Percentiles rank a stretch among this genome's conserved stretches.
phyloP scores from a whole-genome alignment of 73 alveolate genomes.

The Tetrahymena thermophila region DNA sequence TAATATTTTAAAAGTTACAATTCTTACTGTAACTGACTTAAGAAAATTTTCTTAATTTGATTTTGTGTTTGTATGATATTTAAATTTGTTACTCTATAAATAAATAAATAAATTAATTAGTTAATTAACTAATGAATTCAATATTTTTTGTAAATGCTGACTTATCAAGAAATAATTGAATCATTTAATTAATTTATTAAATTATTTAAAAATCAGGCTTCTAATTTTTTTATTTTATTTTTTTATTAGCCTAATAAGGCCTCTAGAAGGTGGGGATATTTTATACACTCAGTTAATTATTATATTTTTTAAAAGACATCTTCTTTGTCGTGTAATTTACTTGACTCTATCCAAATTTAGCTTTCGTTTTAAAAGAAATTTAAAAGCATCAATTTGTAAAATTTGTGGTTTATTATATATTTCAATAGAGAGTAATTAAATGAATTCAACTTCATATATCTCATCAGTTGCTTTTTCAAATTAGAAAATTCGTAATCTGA shows the following conservation, averaged over 20 bases:
- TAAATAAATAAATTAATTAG: too few relatives aligned
- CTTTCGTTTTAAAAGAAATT: background rate
- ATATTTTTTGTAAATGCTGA: too few relatives aligned
- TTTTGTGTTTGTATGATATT: too few relatives aligned
- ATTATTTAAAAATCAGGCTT: background rate
- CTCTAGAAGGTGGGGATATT: background rate
- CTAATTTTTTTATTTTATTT: background rate
- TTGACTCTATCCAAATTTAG: background rate
- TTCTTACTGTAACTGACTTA: too few relatives aligned
- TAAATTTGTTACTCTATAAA: too few relatives aligned
- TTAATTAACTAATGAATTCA: too few relatives aligned
- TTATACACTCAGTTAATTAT: background rate
- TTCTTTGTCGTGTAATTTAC: background rate
- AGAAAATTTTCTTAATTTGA: too few relatives aligned
- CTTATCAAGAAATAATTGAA: too few relatives aligned
- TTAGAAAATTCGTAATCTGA: background rate
- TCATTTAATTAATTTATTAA: too few relatives aligned
- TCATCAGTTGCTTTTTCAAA: background rate
- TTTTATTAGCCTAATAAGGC: background rate
- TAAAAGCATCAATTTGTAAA: background rate
- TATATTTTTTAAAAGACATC: background rate
- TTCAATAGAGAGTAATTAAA: background rate
- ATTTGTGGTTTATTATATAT: background rate
- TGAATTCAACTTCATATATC: background rate
- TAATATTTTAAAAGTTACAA: too few relatives aligned